phyloP scores from a whole-genome alignment of 306 rosid genomes.

The Cicer cuneatum region DNA sequence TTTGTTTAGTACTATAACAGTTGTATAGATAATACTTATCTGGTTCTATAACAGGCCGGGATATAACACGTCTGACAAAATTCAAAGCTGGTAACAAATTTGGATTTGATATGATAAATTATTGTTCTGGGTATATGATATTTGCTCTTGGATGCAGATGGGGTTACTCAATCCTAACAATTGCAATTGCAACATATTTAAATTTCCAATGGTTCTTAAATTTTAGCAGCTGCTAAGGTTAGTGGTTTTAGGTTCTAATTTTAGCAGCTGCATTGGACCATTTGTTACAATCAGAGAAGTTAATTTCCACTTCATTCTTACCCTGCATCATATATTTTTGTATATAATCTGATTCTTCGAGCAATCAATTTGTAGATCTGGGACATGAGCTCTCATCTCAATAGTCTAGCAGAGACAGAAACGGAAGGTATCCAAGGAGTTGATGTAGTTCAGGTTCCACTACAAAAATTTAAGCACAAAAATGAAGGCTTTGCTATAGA shows the following conservation, averaged over 20 bases:
- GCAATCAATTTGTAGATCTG: conserved; percentile 63
- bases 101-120: conserved; percentile 14
- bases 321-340: background rate
- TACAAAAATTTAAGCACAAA: conserved; percentile 68
- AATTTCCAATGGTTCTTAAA: conserved; percentile 13
- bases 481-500: conserved; percentile 95
- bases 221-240: conserved; percentile 16
- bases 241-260: conserved; percentile 1
- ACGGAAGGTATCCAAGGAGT: conserved; percentile 70
- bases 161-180: background rate
- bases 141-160: background rate
- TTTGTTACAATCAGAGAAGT: conserved; percentile 21
- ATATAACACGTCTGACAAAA: background rate
- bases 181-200: conserved; percentile 12
- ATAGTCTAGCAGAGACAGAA: conserved; percentile 76
- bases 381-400: conserved; percentile 89
- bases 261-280: conserved; percentile 2
- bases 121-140: background rate
- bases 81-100: conserved; percentile 11
- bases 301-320: background rate
- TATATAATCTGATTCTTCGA: conserved; percentile 38
- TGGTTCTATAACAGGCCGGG: background rate
- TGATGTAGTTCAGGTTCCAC: conserved; percentile 70
- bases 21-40: background rate
- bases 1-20: conserved; percentile 6